Evolutionary conservation across 164 flowering plant genomes (phyloP).

Genomic region (Vitis riparia): DNA sequence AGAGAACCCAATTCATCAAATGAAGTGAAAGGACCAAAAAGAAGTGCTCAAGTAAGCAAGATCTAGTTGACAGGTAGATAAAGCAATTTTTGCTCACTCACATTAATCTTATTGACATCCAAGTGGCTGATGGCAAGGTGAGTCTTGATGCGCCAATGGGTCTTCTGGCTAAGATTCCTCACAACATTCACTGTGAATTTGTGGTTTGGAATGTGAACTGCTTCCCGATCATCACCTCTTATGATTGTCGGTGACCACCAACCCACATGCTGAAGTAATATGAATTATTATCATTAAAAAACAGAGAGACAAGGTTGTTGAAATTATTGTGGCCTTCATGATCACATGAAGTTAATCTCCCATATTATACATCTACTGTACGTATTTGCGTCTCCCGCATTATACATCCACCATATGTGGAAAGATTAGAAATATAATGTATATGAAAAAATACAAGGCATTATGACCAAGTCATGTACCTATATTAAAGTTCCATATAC

Average conservation of each 20-base stretch:
- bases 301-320: neutral
- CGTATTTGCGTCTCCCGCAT: no score
- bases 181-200: slow-evolving; percentile 89
- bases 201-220: slow-evolving; percentile 95
- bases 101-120: slow-evolving; percentile 88
- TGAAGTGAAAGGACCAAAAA: neutral
- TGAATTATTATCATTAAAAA: neutral
- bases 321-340: neutral
- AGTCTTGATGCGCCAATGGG: slow-evolving; percentile 97
- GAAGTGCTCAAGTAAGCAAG: neutral
- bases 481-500: no score
- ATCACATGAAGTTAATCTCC: no score
- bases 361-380: no score
- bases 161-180: slow-evolving; percentile 92
- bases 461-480: no score
- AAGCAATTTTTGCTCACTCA: slow-evolving; percentile 33
- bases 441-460: no score
- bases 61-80: slow-evolving; percentile 2
- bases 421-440: no score
- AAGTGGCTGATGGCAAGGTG: slow-evolving; percentile 93
- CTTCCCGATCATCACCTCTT: slow-evolving; percentile 98
- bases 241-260: slow-evolving; percentile 99
- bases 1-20: neutral
- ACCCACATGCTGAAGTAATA: slow-evolving; percentile 79
- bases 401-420: no score